Conservation (phyloP, 2,329 filamentous ascomycete genomes). For the Colletotrichum simmondsii region DNA sequence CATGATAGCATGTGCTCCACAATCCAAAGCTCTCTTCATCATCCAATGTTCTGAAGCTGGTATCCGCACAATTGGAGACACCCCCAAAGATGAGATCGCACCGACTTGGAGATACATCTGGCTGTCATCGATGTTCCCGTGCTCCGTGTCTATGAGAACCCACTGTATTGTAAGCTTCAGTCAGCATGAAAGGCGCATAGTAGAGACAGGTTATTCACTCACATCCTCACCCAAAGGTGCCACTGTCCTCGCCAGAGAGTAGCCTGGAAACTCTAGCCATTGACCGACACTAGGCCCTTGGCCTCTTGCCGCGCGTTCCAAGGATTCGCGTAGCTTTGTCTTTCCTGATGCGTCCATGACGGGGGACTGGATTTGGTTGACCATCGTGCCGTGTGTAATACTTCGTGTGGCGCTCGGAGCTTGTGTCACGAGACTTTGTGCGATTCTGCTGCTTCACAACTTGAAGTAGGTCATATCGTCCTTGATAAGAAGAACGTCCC, state of each 20-base stretch:
- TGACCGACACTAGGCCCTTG: conserved; percentile 43
- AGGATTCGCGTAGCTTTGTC: conserved; percentile 41
- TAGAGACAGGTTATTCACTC: conserved; percentile 9
- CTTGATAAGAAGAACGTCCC: too few species aligned
- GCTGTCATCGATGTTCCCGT: conserved; percentile 14
- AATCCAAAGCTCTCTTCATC: conserved; percentile 53
- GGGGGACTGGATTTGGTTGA: conserved; percentile 33
- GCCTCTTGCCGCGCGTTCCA: conserved; percentile 41
- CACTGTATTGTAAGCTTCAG: neutral
- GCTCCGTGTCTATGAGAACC: conserved; percentile 15
- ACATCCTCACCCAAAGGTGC: conserved; percentile 44
- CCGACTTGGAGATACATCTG: conserved; percentile 12
- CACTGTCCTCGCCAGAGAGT: conserved; percentile 43
- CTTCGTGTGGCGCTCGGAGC: neutral
- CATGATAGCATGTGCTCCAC: conserved; percentile 61
- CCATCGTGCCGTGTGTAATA: conserved; percentile 1
- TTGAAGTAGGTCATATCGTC: too few species aligned
- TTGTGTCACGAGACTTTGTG: neutral
- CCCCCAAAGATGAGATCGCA: conserved; percentile 7
- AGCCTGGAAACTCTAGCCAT: conserved; percentile 46
- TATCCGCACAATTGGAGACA: conserved; percentile 6
- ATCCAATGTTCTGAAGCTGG: conserved; percentile 10
- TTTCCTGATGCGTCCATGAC: conserved; percentile 43
- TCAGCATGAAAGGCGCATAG: neutral
- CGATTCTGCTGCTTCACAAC: neutral